Conservation (phyloP, 768 basidiomycete genomes). For the Lactarius akahatsu region DNA sequence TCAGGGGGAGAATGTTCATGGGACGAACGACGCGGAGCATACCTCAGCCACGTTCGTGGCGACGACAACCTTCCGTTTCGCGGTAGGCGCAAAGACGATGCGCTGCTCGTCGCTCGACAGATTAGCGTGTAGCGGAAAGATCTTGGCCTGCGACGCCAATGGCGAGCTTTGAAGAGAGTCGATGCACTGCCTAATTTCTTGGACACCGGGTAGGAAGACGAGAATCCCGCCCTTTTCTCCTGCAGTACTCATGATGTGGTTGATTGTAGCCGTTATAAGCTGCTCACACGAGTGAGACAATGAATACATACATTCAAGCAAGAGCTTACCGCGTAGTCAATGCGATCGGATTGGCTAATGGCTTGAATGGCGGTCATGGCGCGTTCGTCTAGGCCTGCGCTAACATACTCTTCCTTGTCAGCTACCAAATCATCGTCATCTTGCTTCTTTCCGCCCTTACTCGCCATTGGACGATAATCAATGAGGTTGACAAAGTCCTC, state of each 20-base stretch:
- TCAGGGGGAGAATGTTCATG: neutral
- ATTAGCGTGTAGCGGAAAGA: constrained; percentile 87
- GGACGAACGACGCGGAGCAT: constrained; percentile 26
- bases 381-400: constrained; percentile 51
- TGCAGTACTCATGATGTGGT: constrained; percentile 55
- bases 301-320: too few species aligned
- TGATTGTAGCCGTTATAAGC: constrained; percentile 51
- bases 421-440: constrained; percentile 21
- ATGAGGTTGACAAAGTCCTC: constrained; percentile 25
- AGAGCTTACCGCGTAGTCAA: constrained; percentile 68
- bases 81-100: constrained; percentile 62
- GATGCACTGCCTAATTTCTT: constrained; percentile 80
- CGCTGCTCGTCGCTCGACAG: constrained; percentile 82
- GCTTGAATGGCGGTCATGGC: constrained; percentile 56
- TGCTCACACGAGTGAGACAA: constrained; percentile 4
- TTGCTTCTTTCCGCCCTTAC: constrained; percentile 15
- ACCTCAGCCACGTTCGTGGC: constrained; percentile 93
- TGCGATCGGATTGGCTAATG: constrained; percentile 57
- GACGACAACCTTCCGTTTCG: constrained; percentile 79
- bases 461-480: constrained; percentile 21
- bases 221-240: constrained; percentile 65
- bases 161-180: constrained; percentile 48
- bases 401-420: constrained; percentile 43
- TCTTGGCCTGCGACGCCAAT: constrained; percentile 42
- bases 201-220: constrained; percentile 88